Evolutionary conservation across 1,284 basidiomycete species (phyloP).

Genomic region (Pseudozyma tsukubaensis): DNA sequence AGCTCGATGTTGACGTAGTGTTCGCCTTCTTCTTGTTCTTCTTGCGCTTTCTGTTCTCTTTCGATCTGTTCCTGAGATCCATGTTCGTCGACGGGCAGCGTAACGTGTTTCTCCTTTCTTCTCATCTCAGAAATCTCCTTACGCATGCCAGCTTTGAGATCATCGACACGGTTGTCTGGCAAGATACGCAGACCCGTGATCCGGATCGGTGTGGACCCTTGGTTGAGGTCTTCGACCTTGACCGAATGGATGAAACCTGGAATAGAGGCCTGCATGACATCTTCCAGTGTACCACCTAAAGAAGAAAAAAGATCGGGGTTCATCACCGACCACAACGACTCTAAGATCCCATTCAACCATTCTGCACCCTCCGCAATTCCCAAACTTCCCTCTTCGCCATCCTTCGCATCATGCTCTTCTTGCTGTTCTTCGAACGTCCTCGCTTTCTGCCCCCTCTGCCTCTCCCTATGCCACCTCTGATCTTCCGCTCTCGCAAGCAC

Average conservation of each 20-base stretch:
- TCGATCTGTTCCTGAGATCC: conserved; percentile 2
- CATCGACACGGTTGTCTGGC: conserved; percentile 16
- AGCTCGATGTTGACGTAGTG: conserved; percentile 55
- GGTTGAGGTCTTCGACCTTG: conserved; percentile 54
- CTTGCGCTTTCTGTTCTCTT: neutral
- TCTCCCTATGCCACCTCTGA: conserved; percentile 43
- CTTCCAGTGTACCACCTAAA: conserved; percentile 49
- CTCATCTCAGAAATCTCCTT: conserved; percentile 6
- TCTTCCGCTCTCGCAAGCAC: conserved; percentile 31
- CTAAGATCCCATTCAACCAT: conserved; percentile 54
- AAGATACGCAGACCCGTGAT: conserved; percentile 47
- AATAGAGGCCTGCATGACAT: conserved; percentile 56
- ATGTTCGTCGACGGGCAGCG: conserved; percentile 1
- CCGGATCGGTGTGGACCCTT: conserved; percentile 50
- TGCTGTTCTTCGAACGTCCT: conserved; percentile 15
- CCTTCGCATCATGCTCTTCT: conserved; percentile 4
- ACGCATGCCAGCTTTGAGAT: conserved; percentile 9
- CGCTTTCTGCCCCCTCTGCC: conserved; percentile 21
- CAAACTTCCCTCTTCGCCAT: conserved; percentile 6
- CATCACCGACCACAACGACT: conserved; percentile 50
- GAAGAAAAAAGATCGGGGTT: conserved; percentile 45
- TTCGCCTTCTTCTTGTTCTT: conserved; percentile 25
- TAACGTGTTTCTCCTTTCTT: conserved; percentile 3
- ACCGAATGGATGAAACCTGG: conserved; percentile 51
- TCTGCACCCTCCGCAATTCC: conserved; percentile 48